Percentiles rank a stretch among this genome's conserved stretches.
Evolutionary conservation across 2,329 filamentous ascomycete genomes (phyloP).

Genomic region (Scleromitrula shiraiana): DNA sequence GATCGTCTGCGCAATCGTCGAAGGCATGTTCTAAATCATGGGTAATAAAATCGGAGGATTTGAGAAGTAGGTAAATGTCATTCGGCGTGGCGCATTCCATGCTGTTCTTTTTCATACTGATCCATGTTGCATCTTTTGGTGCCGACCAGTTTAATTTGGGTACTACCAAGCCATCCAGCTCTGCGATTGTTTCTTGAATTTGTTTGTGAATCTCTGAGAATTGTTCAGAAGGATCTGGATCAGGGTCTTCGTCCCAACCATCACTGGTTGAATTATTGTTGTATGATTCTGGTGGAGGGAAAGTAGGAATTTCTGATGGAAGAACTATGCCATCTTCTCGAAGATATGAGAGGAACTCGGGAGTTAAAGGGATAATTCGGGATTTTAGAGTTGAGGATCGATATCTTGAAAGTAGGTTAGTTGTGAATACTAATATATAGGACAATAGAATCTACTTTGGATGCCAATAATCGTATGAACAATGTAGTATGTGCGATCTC

Average conservation of each 20-base stretch:
- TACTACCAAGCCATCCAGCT: slow-evolving; percentile 76
- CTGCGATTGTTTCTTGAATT: slow-evolving; percentile 69
- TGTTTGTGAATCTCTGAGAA: slow-evolving; percentile 67
- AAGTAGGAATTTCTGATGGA: slow-evolving; percentile 48
- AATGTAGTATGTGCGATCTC: slow-evolving; percentile 83
- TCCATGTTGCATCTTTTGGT: slow-evolving; percentile 93
- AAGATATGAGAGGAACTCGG: slow-evolving; percentile 75
- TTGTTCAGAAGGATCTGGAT: slow-evolving; percentile 24
- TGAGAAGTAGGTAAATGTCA: slow-evolving; percentile 88
- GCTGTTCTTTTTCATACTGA: slow-evolving; percentile 74
- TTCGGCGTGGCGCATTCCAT: slow-evolving; percentile 84
- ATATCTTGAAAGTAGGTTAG: slow-evolving; percentile 46
- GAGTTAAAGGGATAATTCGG: slow-evolving; percentile 68
- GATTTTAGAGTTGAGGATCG: slow-evolving; percentile 77
- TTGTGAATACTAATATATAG: neutral
- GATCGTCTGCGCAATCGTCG: slow-evolving; percentile 51
- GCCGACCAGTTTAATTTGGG: slow-evolving; percentile 98
- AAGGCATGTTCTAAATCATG: slow-evolving; percentile 93
- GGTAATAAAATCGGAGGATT: slow-evolving; percentile 89
- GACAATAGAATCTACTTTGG: slow-evolving; percentile 46
- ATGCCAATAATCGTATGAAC: slow-evolving; percentile 91
- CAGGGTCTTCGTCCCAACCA: slow-evolving; percentile 40
- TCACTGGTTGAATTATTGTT: slow-evolving; percentile 44
- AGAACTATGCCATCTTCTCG: slow-evolving; percentile 88
- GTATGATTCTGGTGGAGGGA: slow-evolving; percentile 20